phyloP scores from a whole-genome alignment of 768 basidiomycete species.

The Suillus tomentosus region DNA sequence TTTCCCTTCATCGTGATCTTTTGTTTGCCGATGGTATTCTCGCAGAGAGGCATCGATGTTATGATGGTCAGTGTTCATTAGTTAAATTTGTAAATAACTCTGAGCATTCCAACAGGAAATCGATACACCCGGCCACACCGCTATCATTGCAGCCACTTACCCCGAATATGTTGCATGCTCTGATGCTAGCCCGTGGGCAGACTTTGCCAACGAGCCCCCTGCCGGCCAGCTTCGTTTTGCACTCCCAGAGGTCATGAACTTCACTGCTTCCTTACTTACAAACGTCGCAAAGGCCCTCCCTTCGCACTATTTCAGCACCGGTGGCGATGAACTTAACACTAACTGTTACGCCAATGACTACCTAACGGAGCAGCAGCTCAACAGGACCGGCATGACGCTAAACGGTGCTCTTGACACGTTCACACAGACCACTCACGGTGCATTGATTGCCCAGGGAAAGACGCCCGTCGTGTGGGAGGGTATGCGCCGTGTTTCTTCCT shows the following conservation, averaged over 20 bases:
- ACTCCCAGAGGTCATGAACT: slow-evolving; percentile 51
- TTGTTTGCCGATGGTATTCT: slow-evolving; percentile 1
- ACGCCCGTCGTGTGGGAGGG: slow-evolving; percentile 53
- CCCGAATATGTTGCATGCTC: slow-evolving; percentile 72
- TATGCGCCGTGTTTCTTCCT: slow-evolving; percentile 14
- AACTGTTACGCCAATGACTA: slow-evolving; percentile 65
- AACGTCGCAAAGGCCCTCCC: slow-evolving; percentile 53
- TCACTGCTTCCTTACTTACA: slow-evolving; percentile 50
- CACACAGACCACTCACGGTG: slow-evolving; percentile 35
- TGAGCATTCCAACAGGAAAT: slow-evolving; percentile 51
- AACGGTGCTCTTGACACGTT: slow-evolving; percentile 43
- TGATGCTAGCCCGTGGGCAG: slow-evolving; percentile 51
- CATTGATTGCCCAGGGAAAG: slow-evolving; percentile 39
- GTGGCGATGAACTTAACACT: slow-evolving; percentile 75
- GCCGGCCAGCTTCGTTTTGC: slow-evolving; percentile 77
- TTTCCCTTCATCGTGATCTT: not conserved
- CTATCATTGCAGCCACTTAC: slow-evolving; percentile 57
- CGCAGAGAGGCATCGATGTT: slow-evolving; percentile 66
- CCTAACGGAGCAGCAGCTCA: slow-evolving; percentile 53
- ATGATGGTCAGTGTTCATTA: slow-evolving; percentile 36
- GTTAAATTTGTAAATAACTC: not conserved
- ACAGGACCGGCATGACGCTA: slow-evolving; percentile 37
- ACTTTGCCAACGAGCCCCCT: slow-evolving; percentile 66
- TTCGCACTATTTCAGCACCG: slow-evolving; percentile 64
- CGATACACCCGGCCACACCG: slow-evolving; percentile 78